Evolutionary conservation across 352 stramenopile genomes (phyloP), one percentile per base, ranked within the genome.

Genomic region (Phytophthora sp.): DNA sequence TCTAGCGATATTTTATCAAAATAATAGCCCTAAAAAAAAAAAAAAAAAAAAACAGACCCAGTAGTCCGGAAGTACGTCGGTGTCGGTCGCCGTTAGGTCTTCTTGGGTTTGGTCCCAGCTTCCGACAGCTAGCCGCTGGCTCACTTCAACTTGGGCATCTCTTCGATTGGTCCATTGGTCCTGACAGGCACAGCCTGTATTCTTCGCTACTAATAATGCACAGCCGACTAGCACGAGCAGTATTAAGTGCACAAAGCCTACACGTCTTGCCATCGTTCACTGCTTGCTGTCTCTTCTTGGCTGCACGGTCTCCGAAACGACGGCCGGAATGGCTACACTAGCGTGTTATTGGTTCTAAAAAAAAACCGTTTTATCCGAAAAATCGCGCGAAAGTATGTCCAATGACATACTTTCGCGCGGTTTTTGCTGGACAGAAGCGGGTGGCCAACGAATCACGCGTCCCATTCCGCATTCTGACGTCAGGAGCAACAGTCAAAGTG

Each of bases 11-110:
- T 12, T 45, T 1, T 20, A 7, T 20, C 16, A 52, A 12, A 15
- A 11, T 38, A 9, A 16, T 16, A 46, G 15, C 2, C 7, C 24
- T 24, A n/a, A n/a, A n/a, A n/a, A 50, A 7, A 13, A n/a, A 33
- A 1, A 33, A 20, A 11, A 9, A 20, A 52, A 13, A 20, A 52
- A 39, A 41, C 38, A 11, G 31, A 79, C 79, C 82, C 79, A 90
- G 36, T 74, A 80, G 66, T 91, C 83, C 13, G 83, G 83, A 4
- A 80, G 56, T 21, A 90, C 54, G 3, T 62, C 52, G 0, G 66
- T 44, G 52, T 91, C 77, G 36, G 89, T 54, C 7, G 59, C 30
- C 5, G 66, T 69, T 27, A 62, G 23, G 23, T 75, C 53, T 42
- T 39, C 12, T 23, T 59, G 4, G 18, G 23, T 39, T 27, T 57